A percentile compares a stretch with the other conserved stretches of the same genome.
These are phyloP conservation scores for Dothiorella sarmentorum DNA, from an alignment of 2,329 filamentous ascomycete genomes.

Conservation along the genomic window DNA sequence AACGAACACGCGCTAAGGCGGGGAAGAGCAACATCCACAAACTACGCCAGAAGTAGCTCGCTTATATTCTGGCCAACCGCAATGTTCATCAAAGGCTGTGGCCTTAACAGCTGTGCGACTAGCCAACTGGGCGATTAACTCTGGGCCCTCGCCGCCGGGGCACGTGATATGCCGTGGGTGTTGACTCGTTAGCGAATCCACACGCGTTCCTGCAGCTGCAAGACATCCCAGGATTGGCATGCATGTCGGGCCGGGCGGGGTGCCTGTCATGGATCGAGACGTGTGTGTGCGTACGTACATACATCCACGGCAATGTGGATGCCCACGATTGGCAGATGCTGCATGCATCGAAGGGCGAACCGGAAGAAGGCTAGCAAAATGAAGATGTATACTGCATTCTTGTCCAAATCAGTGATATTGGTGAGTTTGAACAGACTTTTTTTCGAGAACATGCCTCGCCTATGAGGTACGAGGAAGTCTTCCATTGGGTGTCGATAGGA, in stretches of 20 bases:
- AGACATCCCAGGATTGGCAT: not conserved
- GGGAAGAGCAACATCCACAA: too few relatives aligned
- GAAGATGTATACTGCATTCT: not conserved
- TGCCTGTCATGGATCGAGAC: too few relatives aligned
- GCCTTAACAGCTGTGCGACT: too few relatives aligned
- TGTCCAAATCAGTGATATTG: not conserved
- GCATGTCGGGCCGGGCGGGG: not conserved
- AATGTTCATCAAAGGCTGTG: too few relatives aligned
- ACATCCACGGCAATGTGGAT: not conserved
- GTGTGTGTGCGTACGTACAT: too few relatives aligned
- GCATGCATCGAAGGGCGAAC: not conserved
- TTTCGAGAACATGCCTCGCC: not conserved
- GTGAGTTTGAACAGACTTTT: not conserved
- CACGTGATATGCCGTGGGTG: not conserved
- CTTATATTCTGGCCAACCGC: too few relatives aligned
- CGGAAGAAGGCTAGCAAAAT: not conserved
- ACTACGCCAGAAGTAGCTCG: too few relatives aligned
- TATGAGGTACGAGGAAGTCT: not conserved
- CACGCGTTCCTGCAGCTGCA: slow-evolving; percentile 9
- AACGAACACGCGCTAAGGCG: too few relatives aligned
- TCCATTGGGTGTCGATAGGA: not conserved
- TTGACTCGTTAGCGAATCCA: slow-evolving; percentile 9
- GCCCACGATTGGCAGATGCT: not conserved
- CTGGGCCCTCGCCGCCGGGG: not conserved
- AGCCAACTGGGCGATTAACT: too few relatives aligned